Conservation (phyloP, 2,329 filamentous ascomycete genomes). For the Nothophoma quercina region DNA sequence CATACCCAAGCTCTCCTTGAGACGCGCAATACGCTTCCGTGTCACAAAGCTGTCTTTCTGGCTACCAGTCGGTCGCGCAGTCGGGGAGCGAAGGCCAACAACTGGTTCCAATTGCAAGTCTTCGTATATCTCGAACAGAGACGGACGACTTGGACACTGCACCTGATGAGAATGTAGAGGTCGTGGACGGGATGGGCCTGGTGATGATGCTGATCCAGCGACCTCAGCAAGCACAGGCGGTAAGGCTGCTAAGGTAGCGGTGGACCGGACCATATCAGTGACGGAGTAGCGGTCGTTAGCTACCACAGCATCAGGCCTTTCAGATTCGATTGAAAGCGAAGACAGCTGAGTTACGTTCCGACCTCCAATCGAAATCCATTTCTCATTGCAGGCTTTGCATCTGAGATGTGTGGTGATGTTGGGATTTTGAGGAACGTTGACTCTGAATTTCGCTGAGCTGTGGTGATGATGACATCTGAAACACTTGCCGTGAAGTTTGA, state of each 20-base stretch:
- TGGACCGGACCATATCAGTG: background rate
- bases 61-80: background rate
- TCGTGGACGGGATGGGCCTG: background rate
- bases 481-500: background rate
- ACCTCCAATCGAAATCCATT: conserved; percentile 1
- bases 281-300: background rate
- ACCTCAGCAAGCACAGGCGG: background rate
- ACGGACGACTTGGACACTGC: background rate
- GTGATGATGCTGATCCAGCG: background rate
- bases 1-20: background rate
- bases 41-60: background rate
- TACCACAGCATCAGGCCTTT: background rate
- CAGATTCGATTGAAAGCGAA: background rate
- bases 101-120: background rate
- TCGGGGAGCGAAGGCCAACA: background rate
- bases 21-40: background rate
- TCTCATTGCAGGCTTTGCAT: background rate
- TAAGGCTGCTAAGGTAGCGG: background rate
- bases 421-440: background rate
- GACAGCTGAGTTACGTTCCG: background rate
- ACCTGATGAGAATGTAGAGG: background rate
- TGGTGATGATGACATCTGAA: background rate
- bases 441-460: background rate
- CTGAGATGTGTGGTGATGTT: background rate
- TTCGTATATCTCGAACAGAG: background rate